Percentiles rank a stretch among this genome's conserved stretches.
phyloP scores from a whole-genome alignment of 2,329 filamentous ascomycete species.

The Colletotrichum costaricense region DNA sequence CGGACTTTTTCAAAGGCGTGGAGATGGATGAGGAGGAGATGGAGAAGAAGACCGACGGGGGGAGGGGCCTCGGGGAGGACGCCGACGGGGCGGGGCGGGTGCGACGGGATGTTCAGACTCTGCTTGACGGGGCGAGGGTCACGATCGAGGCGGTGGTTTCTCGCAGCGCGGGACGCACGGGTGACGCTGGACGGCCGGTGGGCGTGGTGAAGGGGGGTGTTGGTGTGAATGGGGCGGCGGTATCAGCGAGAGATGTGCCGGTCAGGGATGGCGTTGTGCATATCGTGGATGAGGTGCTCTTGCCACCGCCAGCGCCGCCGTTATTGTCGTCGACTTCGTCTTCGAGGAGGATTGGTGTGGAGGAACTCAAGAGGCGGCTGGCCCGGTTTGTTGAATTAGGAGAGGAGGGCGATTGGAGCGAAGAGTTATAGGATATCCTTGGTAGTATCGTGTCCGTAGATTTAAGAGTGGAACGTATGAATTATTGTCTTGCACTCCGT shows the following conservation, averaged over 20 bases:
- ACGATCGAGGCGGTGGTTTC: not conserved
- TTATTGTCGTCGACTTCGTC: not conserved
- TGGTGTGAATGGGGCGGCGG: not conserved
- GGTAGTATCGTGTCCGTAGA: too few species aligned
- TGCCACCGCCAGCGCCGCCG: not conserved
- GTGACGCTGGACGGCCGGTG: not conserved
- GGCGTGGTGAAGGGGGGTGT: too few species aligned
- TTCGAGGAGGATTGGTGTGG: not conserved
- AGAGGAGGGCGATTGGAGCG: not conserved
- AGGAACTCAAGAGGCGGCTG: constrained; percentile 5
- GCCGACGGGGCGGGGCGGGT: not conserved
- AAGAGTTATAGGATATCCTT: constrained; percentile 1
- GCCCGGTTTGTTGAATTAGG: not conserved
- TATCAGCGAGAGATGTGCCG: constrained; percentile 10
- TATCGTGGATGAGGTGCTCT: constrained; percentile 11
- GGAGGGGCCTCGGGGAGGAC: not conserved
- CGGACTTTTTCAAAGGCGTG: not conserved
- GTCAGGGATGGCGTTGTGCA: constrained; percentile 22
- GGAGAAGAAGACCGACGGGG: not conserved
- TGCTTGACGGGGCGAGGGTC: not conserved
- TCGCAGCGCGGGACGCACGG: too few species aligned
- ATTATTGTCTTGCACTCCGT: too few species aligned
- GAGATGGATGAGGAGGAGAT: not conserved
- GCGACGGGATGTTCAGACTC: not conserved
- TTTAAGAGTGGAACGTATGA: too few species aligned